Conservation (phyloP, 495 filamentous ascomycete species). For the Rhizodiscina lignyota region DNA sequence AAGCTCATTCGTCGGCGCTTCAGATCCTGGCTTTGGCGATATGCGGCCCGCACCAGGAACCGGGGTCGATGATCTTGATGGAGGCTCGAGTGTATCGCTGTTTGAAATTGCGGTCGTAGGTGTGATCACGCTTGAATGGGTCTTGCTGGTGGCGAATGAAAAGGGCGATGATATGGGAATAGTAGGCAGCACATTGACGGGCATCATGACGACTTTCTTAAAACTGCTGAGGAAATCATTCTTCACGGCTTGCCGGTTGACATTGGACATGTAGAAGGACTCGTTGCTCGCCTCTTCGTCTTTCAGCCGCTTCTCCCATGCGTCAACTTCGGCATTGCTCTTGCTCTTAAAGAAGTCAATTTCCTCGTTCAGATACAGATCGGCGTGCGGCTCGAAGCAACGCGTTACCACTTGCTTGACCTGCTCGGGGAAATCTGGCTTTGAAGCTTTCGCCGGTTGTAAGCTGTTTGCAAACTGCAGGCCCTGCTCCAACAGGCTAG, state of each 20-base stretch:
- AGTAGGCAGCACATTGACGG: conserved; percentile 49
- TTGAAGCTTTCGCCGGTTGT: conserved; percentile 41
- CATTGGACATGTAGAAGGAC: conserved; percentile 84
- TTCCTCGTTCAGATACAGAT: conserved; percentile 87
- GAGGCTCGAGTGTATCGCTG: conserved; percentile 8
- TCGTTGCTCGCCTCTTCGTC: conserved; percentile 85
- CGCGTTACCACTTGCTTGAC: conserved; percentile 42
- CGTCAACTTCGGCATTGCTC: conserved; percentile 57
- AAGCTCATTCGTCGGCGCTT: conserved; percentile 74
- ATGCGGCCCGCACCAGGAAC: conserved; percentile 10
- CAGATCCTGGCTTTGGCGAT: conserved; percentile 29
- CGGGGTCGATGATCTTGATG: conserved; percentile 29
- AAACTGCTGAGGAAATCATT: conserved; percentile 91
- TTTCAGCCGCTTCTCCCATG: conserved; percentile 82
- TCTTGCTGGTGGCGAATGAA: conserved; percentile 24
- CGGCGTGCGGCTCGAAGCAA: conserved; percentile 81
- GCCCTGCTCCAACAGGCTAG: conserved; percentile 73
- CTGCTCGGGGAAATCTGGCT: conserved; percentile 36
- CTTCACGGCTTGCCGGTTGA: conserved; percentile 90
- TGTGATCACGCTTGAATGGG: conserved; percentile 31
- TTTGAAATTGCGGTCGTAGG: conserved; percentile 6
- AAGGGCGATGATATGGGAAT: conserved; percentile 22
- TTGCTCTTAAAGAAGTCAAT: conserved; percentile 63
- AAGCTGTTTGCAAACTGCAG: conserved; percentile 57
- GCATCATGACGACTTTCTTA: conserved; percentile 98